Percentiles rank a stretch among this genome's conserved stretches.
Conservation (phyloP, 2,329 filamentous ascomycete species). For the Colletotrichum lupini region DNA sequence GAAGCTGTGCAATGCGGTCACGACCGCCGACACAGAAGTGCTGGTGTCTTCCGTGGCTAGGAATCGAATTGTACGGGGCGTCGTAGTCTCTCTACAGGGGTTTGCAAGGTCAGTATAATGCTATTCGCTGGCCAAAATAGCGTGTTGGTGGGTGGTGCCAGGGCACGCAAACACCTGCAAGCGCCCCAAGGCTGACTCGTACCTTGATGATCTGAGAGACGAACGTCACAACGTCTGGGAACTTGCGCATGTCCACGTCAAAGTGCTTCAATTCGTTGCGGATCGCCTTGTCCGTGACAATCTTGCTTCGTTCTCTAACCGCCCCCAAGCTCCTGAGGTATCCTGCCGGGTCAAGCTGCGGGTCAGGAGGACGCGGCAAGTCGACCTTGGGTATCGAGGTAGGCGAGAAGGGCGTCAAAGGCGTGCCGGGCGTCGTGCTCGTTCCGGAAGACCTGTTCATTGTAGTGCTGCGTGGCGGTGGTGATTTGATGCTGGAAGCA, state of each 20-base stretch:
- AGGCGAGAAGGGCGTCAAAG: constrained; percentile 63
- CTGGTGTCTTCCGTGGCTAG: constrained; percentile 87
- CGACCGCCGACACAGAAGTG: constrained; percentile 85
- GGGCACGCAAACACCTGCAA: not conserved
- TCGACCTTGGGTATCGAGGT: constrained; percentile 77
- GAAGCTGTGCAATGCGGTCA: constrained; percentile 77
- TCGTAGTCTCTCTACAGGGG: constrained; percentile 62
- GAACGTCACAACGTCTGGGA: constrained; percentile 84
- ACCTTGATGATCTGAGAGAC: constrained; percentile 97
- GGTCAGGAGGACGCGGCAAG: constrained; percentile 87
- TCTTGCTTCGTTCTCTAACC: constrained; percentile 81
- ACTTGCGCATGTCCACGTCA: constrained; percentile 87
- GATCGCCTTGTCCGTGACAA: constrained; percentile 82
- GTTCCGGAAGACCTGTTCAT: constrained; percentile 63
- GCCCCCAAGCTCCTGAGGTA: constrained; percentile 92
- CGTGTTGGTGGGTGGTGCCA: not conserved
- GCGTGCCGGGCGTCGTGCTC: constrained; percentile 59
- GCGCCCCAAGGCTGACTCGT: constrained; percentile 41
- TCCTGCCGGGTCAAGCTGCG: constrained; percentile 85
- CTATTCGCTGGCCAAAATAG: not conserved
- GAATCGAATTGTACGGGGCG: constrained; percentile 72
- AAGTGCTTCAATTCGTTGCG: constrained; percentile 86
- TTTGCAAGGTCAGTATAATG: constrained; percentile 17
- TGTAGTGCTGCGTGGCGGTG: constrained; percentile 46
- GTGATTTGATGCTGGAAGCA: constrained; percentile 59